phyloP scores from a whole-genome alignment of 305 asterid genomes.

The Euphrasia arctica region DNA sequence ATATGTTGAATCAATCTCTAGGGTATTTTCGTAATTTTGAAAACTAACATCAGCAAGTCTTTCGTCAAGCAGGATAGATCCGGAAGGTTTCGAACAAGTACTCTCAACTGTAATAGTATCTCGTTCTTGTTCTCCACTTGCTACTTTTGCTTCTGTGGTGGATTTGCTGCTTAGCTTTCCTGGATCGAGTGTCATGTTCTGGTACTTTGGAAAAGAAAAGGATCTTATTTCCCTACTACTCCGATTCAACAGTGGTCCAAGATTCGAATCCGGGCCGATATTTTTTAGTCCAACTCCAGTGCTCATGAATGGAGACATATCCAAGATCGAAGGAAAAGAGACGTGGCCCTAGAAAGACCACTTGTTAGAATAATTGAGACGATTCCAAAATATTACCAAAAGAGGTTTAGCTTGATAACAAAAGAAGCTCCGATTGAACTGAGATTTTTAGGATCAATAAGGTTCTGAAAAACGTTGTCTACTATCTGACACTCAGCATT shows the following conservation, averaged over 20 bases:
- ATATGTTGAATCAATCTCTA: too few species aligned
- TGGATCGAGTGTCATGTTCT: slow-evolving; percentile 30
- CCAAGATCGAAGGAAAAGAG: slow-evolving; percentile 64
- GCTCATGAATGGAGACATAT: slow-evolving; percentile 54
- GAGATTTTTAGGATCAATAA: not conserved
- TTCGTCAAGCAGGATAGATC: slow-evolving; percentile 21
- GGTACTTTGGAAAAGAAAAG: slow-evolving; percentile 33
- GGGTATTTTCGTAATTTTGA: too few species aligned
- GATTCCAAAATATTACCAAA: not conserved
- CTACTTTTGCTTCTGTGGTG: slow-evolving; percentile 28
- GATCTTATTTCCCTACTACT: slow-evolving; percentile 22
- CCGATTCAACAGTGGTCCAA: slow-evolving; percentile 21
- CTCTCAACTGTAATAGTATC: slow-evolving; percentile 18
- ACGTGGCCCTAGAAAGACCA: slow-evolving; percentile 61
- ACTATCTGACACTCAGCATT: too few species aligned
- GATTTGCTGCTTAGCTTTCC: slow-evolving; percentile 26
- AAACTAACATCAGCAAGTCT: slow-evolving; percentile 24
- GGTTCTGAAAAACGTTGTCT: too few species aligned
- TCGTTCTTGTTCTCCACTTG: slow-evolving; percentile 18
- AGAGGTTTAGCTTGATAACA: not conserved
- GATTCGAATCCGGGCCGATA: slow-evolving; percentile 31
- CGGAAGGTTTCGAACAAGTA: slow-evolving; percentile 22
- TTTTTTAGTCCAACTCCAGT: slow-evolving; percentile 44
- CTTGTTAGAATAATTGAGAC: not conserved
- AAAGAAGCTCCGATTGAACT: too few species aligned